These are phyloP conservation scores for Hanseniaspora hatyaiensis DNA, from an alignment of 805 yeast species.

Conservation along the genomic window DNA sequence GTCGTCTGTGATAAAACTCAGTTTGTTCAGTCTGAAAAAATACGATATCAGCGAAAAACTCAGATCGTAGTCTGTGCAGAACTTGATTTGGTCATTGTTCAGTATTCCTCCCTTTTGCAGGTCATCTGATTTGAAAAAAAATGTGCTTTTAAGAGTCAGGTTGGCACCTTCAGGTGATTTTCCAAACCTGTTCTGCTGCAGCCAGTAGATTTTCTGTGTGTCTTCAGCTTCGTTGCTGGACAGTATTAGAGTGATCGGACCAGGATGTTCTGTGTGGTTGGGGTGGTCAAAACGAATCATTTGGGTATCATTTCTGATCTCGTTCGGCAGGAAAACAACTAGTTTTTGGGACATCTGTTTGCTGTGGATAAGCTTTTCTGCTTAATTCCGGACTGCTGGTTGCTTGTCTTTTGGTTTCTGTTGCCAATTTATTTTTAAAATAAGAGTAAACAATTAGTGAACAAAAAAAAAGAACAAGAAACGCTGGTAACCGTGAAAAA, in stretches of 20 bases:
- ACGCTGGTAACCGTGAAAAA: not conserved
- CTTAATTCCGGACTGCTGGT: not conserved
- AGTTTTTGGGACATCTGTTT: conserved; percentile 16
- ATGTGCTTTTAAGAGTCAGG: conserved; percentile 2
- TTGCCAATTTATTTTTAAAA: not conserved
- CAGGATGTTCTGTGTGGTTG: not conserved
- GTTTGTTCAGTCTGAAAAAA: not conserved
- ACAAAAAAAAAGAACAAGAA: not conserved
- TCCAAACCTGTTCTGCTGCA: conserved; percentile 6
- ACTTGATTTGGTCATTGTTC: not conserved
- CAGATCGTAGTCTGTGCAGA: conserved; percentile 6
- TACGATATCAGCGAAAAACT: conserved; percentile 6
- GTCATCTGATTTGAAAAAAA: conserved; percentile 3
- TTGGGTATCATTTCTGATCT: conserved; percentile 13
- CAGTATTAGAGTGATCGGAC: not conserved
- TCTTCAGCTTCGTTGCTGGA: not conserved
- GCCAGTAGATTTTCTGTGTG: conserved; percentile 1
- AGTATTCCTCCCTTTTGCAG: conserved; percentile 5
- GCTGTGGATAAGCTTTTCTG: too few species aligned
- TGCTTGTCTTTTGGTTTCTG: not conserved
- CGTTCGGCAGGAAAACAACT: conserved; percentile 27
- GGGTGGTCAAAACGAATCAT: conserved; percentile 3
- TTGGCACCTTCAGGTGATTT: conserved; percentile 12
- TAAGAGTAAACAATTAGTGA: too few species aligned
- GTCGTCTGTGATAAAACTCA: not conserved